Base-by-base conservation (phyloP, 1,139 yeast genomes). In the Lodderomyces metapsilosis region DNA sequence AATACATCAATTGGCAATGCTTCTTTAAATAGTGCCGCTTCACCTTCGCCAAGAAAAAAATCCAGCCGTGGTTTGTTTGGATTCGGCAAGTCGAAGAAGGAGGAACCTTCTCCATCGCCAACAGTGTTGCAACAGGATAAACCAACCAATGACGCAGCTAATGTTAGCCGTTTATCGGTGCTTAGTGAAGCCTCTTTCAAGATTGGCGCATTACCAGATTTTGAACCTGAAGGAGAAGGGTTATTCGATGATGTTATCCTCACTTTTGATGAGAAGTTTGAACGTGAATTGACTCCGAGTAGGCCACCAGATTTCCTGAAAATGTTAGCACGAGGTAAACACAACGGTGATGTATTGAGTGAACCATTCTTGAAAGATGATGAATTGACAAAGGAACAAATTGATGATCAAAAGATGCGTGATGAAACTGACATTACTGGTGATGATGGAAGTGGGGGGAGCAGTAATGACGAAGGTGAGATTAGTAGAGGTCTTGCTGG, bases 311-410 rank as follows among this genome's bases (percentile, higher is more conserved):
- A 40, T 36, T 33, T 22, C 20, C 27, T 12, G 3, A 27, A 27
- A 10, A 17, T 36, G 22, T 12, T 24, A 13, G 10, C 12, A 31
- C 22, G 4, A 23, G 20, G 7, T 15, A 31, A 31, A 10, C 25
- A 18, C 10, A n/a, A 27, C 25, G 59, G 55, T 32, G 36, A 5
- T 21, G n/a, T 15, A 7, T 18, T 20, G 11, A 31, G 28, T 23
- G 67, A 62, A 25, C 71, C 71, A 27, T 65, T 68, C 45, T 59
- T 72, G 43, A 60, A 58, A 41, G 77, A 72, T 52, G 77, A 71
- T 45, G 77, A 72, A 47, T 62, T 72, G 43, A 66, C 74, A 2
- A 54, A 53, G 34, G 76, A 62, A 28, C 76, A 71, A 49, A 71
- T 72, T 36, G 62, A 58, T 36, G 75, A 71, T 46, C 76, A 68